A percentile compares a stretch with the other conserved stretches of the same genome.
phyloP scores from a whole-genome alignment of 495 filamentous ascomycete species.

The Bacidia rubella region DNA sequence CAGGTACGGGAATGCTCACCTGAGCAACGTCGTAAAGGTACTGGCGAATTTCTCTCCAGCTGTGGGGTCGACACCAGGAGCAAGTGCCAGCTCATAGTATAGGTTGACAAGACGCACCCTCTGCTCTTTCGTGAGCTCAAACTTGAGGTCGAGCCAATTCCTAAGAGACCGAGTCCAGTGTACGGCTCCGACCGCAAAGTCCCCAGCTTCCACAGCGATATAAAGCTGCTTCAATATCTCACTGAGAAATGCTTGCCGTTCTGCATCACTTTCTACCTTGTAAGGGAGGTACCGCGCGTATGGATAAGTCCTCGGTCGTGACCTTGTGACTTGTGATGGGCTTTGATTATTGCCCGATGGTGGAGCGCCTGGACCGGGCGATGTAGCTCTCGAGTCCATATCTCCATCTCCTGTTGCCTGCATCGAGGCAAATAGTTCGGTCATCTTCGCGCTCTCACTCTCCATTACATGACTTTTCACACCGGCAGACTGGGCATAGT shows the following conservation, averaged over 20 bases:
- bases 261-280: slow-evolving; percentile 57
- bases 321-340: slow-evolving; percentile 43
- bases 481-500: neutral
- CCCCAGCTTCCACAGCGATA: slow-evolving; percentile 76
- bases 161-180: slow-evolving; percentile 96
- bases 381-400: slow-evolving; percentile 49
- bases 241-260: slow-evolving; percentile 58
- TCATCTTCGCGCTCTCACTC: slow-evolving; percentile 13
- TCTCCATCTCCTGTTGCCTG: slow-evolving; percentile 33
- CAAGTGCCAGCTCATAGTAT: slow-evolving; percentile 88
- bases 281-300: slow-evolving; percentile 87
- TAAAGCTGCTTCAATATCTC: slow-evolving; percentile 89
- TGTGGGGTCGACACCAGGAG: slow-evolving; percentile 70
- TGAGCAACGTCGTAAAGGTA: slow-evolving; percentile 90
- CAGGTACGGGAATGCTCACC: slow-evolving; percentile 39
- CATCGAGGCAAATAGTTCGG: slow-evolving; percentile 14
- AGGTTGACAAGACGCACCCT: slow-evolving; percentile 73
- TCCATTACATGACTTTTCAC: neutral
- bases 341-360: slow-evolving; percentile 36
- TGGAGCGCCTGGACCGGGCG: slow-evolving; percentile 49
- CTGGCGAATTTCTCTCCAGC: slow-evolving; percentile 84
- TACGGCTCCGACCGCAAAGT: slow-evolving; percentile 83
- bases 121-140: slow-evolving; percentile 75
- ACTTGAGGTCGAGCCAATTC: slow-evolving; percentile 92
- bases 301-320: slow-evolving; percentile 79